Conservation (phyloP, 148 eudicot genomes). For the Camellia lanceoleosa region DNA sequence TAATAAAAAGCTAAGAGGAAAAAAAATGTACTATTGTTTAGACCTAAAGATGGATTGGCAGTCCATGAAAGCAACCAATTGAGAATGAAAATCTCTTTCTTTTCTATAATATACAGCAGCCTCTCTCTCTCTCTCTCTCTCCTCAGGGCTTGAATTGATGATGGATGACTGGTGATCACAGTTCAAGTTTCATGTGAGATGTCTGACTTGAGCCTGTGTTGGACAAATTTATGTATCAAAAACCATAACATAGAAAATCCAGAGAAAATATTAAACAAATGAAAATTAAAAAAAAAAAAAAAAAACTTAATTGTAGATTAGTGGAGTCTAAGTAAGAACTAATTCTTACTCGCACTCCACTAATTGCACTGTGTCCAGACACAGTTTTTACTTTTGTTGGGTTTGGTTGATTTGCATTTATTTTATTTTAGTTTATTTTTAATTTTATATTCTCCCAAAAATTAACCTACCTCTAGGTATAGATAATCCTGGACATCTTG, state of each 20-base stretch:
- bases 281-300: too few relatives aligned
- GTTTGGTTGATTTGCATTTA: too few relatives aligned
- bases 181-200: constrained; percentile 64
- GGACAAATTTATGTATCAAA: not conserved
- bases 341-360: too few relatives aligned
- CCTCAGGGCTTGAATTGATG: constrained; percentile 21
- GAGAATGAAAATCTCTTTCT: constrained; percentile 23
- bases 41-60: constrained; percentile 25
- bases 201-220: constrained; percentile 46
- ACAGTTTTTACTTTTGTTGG: too few relatives aligned
- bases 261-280: too few relatives aligned
- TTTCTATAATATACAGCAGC: constrained; percentile 40
- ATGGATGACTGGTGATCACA: constrained; percentile 43
- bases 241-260: not conserved
- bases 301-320: too few relatives aligned
- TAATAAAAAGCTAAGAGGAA: constrained; percentile 10
- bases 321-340: too few relatives aligned
- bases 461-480: too few relatives aligned
- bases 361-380: too few relatives aligned
- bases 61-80: constrained; percentile 15
- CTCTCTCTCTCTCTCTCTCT: constrained; percentile 18
- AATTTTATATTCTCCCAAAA: too few relatives aligned
- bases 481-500: not conserved
- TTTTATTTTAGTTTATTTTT: too few relatives aligned
- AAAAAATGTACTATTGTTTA: constrained; percentile 18